Evolutionary conservation across 2,329 filamentous ascomycete genomes (phyloP).

Genomic region (Pestalotiopsis sp.): DNA sequence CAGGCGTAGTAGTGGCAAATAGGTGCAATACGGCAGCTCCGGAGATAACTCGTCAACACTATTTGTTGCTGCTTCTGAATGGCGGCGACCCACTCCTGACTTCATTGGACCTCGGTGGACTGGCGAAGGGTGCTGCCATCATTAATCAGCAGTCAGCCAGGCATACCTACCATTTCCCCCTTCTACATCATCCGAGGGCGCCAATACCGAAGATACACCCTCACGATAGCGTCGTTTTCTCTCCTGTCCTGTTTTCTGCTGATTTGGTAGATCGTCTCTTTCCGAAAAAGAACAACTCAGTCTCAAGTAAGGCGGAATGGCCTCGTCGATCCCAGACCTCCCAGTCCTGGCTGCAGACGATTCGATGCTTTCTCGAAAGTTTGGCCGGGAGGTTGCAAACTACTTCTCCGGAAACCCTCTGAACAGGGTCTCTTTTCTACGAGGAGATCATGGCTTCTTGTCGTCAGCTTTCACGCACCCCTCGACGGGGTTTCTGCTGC

Average conservation of each 20-base stretch:
- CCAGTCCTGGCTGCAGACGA: slow-evolving; percentile 48
- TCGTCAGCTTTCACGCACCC: slow-evolving; percentile 67
- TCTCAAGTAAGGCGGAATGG: slow-evolving; percentile 27
- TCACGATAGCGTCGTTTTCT: not conserved
- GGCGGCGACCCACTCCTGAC: slow-evolving; percentile 5
- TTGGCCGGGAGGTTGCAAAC: slow-evolving; percentile 79
- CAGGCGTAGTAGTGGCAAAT: not conserved
- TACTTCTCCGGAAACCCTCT: slow-evolving; percentile 81
- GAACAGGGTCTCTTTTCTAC: slow-evolving; percentile 80
- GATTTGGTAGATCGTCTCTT: not conserved
- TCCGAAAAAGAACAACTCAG: not conserved
- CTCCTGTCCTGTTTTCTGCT: not conserved
- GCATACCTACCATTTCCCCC: not conserved
- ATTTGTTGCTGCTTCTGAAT: not conserved
- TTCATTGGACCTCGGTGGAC: not conserved
- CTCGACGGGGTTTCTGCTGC: slow-evolving; percentile 71
- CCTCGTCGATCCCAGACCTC: slow-evolving; percentile 42
- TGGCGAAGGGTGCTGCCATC: not conserved
- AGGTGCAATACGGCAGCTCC: not conserved
- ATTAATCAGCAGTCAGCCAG: slow-evolving; percentile 6
- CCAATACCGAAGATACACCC: not conserved
- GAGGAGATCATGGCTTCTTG: slow-evolving; percentile 71
- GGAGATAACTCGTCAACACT: slow-evolving; percentile 10
- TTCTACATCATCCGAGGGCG: not conserved
- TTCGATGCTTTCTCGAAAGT: slow-evolving; percentile 74